Conservation (phyloP, 177 flowering plant species). For the Vitis hybrid region DNA sequence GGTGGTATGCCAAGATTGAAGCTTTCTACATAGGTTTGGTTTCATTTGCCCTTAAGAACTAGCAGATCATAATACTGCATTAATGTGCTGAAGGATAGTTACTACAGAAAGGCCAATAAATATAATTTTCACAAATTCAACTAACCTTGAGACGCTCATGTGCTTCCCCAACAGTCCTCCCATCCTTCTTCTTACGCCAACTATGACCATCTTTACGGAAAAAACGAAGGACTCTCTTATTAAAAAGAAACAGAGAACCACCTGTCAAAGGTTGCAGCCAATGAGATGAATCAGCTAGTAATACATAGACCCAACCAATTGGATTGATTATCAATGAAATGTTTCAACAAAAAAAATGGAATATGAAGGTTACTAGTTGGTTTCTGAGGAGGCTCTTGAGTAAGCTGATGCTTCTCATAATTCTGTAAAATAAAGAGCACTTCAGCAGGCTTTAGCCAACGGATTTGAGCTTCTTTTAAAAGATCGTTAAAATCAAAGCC, state of each 20-base stretch:
- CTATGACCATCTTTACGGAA: conserved; percentile 89
- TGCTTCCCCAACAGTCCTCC: conserved; percentile 86
- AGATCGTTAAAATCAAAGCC: conserved; percentile 59
- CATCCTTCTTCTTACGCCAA: conserved; percentile 90
- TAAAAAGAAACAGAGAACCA: conserved; percentile 88
- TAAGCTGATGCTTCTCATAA: conserved; percentile 52
- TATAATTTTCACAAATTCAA: neutral
- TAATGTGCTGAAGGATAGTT: neutral
- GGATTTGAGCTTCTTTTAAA: conserved; percentile 59
- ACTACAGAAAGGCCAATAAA: neutral
- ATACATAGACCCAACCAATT: neutral
- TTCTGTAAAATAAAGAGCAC: conserved; percentile 70
- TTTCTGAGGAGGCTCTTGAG: conserved; percentile 53
- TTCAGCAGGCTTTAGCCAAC: conserved; percentile 94
- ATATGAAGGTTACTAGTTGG: conserved; percentile 52
- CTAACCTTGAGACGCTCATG: conserved; percentile 93
- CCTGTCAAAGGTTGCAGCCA: conserved; percentile 38
- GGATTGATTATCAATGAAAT: neutral
- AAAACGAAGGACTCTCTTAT: conserved; percentile 70
- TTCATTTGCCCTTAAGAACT: neutral
- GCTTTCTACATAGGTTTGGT: neutral
- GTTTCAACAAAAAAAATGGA: conserved; percentile 6
- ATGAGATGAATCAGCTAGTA: neutral
- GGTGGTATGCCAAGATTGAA: neutral
- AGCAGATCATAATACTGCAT: neutral